These are phyloP conservation scores for Phylloporus sp. DNA, from an alignment of 768 basidiomycete species.

Conservation along the genomic window DNA sequence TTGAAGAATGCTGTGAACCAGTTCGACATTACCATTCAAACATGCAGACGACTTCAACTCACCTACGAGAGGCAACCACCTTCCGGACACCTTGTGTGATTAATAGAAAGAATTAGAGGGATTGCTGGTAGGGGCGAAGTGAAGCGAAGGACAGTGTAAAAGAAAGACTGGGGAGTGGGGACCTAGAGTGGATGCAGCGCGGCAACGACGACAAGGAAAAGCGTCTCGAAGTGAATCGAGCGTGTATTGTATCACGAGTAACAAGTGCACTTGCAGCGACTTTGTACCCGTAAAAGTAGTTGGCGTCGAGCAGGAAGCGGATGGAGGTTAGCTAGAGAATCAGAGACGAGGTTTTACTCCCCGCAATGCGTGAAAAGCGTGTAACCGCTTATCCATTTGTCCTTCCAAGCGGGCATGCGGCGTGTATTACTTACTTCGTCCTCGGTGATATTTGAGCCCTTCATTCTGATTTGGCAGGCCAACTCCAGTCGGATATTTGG, in stretches of 20 bases:
- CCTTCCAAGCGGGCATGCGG: slow-evolving; percentile 30
- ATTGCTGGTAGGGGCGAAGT: slow-evolving; percentile 13
- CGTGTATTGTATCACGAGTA: slow-evolving; percentile 28
- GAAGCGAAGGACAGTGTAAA: slow-evolving; percentile 32
- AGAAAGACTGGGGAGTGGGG: slow-evolving; percentile 32
- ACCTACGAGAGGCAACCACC: slow-evolving; percentile 15
- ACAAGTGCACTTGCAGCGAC: slow-evolving; percentile 23
- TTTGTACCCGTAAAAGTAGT: slow-evolving; percentile 26
- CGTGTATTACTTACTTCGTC: slow-evolving; percentile 29
- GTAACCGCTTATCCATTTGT: slow-evolving; percentile 51
- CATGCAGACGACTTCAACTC: slow-evolving; percentile 6
- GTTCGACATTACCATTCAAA: slow-evolving; percentile 3
- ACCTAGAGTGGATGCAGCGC: slow-evolving; percentile 24
- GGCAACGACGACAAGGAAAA: slow-evolving; percentile 31
- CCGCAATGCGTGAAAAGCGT: slow-evolving; percentile 47
- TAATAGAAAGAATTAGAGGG: slow-evolving; percentile 15
- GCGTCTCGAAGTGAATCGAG: slow-evolving; percentile 55
- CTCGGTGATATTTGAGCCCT: slow-evolving; percentile 39
- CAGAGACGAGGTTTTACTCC: slow-evolving; percentile 37
- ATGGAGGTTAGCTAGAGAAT: slow-evolving; percentile 21
- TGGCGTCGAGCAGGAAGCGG: slow-evolving; percentile 19
- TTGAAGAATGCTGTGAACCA: slow-evolving; percentile 9
- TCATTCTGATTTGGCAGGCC: slow-evolving; percentile 46
- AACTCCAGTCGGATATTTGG: slow-evolving; percentile 45
- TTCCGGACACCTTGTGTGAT: slow-evolving; percentile 17